Conservation (phyloP, 2,329 filamentous ascomycete species). For the Fusarium solani-melongenae region DNA sequence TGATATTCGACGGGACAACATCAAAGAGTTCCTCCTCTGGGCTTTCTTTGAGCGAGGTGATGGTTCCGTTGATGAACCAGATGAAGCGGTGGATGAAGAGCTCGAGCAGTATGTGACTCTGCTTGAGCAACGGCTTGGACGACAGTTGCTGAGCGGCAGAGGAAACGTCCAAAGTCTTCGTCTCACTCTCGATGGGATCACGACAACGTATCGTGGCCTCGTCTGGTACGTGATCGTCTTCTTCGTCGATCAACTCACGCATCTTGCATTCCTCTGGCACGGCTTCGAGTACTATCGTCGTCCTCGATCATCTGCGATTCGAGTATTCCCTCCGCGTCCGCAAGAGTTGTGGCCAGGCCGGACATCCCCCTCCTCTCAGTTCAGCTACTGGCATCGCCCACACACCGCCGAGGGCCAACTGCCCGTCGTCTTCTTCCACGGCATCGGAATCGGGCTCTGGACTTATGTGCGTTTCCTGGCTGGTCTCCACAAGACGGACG, state of each 20-base stretch:
- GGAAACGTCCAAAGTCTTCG: slow-evolving; percentile 68
- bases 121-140: slow-evolving; percentile 65
- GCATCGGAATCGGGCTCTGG: slow-evolving; percentile 75
- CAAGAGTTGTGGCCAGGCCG: slow-evolving; percentile 58
- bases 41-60: slow-evolving; percentile 67
- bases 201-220: slow-evolving; percentile 69
- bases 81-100: slow-evolving; percentile 52
- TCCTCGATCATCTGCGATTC: slow-evolving; percentile 35
- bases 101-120: slow-evolving; percentile 60
- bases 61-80: slow-evolving; percentile 31
- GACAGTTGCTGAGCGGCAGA: slow-evolving; percentile 62
- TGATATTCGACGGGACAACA: slow-evolving; percentile 74
- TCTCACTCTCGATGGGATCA: slow-evolving; percentile 73
- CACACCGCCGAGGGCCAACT: slow-evolving; percentile 61
- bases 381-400: slow-evolving; percentile 75
- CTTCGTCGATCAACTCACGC: slow-evolving; percentile 63
- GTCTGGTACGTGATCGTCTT: slow-evolving; percentile 72
- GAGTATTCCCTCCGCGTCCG: slow-evolving; percentile 69
- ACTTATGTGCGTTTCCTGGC: slow-evolving; percentile 70
- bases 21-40: slow-evolving; percentile 75
- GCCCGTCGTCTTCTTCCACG: slow-evolving; percentile 76
- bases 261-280: slow-evolving; percentile 56
- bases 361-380: slow-evolving; percentile 58
- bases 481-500: slow-evolving; percentile 54
- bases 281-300: slow-evolving; percentile 65